A percentile compares a stretch with the other conserved stretches of the same genome.
phyloP scores from a whole-genome alignment of 768 basidiomycete species.

The Tylopilus intermedius region DNA sequence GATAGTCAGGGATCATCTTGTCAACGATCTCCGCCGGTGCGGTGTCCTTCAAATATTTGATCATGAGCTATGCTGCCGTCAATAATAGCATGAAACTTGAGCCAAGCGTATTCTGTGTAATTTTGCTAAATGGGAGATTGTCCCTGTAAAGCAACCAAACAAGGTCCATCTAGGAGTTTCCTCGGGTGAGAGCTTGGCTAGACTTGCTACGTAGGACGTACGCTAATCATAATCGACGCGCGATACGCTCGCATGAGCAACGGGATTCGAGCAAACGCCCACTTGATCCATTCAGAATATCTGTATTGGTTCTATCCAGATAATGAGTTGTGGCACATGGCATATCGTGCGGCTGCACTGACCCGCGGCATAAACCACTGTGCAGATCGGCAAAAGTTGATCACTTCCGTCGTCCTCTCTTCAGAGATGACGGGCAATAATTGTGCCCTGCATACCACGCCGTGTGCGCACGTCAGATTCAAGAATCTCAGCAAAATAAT shows the following conservation, averaged over 20 bases:
- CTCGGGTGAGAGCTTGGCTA: not conserved
- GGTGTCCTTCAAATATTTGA: not conserved
- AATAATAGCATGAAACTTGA: not conserved
- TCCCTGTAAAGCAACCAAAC: constrained; percentile 2
- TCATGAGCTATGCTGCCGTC: not conserved
- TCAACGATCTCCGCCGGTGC: not conserved
- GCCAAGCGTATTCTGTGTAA: not conserved
- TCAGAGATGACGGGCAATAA: constrained; percentile 50
- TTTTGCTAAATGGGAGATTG: not conserved
- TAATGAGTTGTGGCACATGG: not conserved
- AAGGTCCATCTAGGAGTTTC: not conserved
- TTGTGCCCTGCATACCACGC: constrained; percentile 44
- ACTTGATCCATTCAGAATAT: not conserved
- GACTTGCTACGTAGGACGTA: not conserved
- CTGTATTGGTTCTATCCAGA: not conserved
- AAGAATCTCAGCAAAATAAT: constrained; percentile 6
- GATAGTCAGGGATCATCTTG: not conserved
- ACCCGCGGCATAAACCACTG: constrained; percentile 41
- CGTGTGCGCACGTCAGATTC: constrained; percentile 1
- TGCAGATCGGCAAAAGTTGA: constrained; percentile 57
- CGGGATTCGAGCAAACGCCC: not conserved
- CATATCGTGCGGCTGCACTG: constrained; percentile 31
- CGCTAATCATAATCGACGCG: constrained; percentile 40
- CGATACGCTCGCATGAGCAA: constrained; percentile 32
- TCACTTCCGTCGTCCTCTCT: constrained; percentile 45